Evolutionary conservation across 495 filamentous ascomycete genomes (phyloP), one percentile per base, ranked within the genome.

Genomic region (Lasiosphaeriaceae sp.): DNA sequence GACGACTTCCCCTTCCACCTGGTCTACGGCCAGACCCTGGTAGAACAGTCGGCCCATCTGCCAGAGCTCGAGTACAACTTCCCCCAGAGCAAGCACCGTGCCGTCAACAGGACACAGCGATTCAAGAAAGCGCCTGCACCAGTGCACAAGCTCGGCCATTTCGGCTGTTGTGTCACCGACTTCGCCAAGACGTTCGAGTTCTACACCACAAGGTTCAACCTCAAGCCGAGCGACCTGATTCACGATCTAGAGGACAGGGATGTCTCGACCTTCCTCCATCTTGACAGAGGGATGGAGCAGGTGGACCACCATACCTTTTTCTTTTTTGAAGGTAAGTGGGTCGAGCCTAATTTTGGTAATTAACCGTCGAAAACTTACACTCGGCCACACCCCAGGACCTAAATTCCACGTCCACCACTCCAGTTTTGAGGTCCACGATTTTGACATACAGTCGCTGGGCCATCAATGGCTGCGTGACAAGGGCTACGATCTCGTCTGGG

Each of bases 101-200:
- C 68, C 8, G 70, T 62, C 17, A 69, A 66, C 63, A 67, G 68
- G 50, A 72, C 68, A 45, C 73, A 75, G 62, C 68, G 75, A 9
- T 79, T 77, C 63, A 58, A 70, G 75, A 81, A 76, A 66, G 72
- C 84, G 3, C 86, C 86, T 0, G 83, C 84, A 2, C 76, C 80
- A 0, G 74, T 89, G 2, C 82, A 89, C 68, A 90, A 89, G 73
- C 73, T 89, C 1, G 87, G 86, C 9, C 86, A 89, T 64, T 88
- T 82, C 49, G 87, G 86, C 0, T 64, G 83, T 14, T 79, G 77
- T 62, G 80, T 83, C 12, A 74, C 75, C 48, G 67, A 83, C 39
- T 88, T 85, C 55, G 70, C 75, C 2, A 68, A 69, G 12, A 64
- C 80, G 9, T 60, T 82, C 37, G 60, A 77, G 9, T 90, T 83